Base-by-base conservation (phyloP, 192 early-diverging fungal genomes). In the Umbelopsis vinacea region DNA sequence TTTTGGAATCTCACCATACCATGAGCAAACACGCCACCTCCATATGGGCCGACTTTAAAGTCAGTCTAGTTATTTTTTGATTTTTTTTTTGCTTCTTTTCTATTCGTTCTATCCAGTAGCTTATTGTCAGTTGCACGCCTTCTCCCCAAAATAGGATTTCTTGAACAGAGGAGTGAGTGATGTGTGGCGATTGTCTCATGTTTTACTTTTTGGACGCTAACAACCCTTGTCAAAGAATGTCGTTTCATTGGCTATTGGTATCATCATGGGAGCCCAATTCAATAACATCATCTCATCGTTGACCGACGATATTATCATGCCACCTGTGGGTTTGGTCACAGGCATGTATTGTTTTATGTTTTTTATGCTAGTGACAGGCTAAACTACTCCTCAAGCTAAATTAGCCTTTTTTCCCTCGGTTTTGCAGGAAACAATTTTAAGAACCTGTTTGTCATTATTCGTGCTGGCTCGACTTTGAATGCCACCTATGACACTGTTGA, bases 201-300 rank as follows among this genome's bases (percentile, higher is more conserved):
- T 29, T 3, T 29, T 29, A 67, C 40, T 43, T 43, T 11, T 43
- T 43, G 40, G 8, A 12, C 6, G 40, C 40, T 43, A 43, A 43
- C 40, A 43, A 4, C 11, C 40, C 40, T 12, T 12, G 11, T 43
- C 11, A 26, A 85, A 87, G 35, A 91, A 89, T 54, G 87, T 90
- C 2, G 79, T 92, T 48, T 90, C 92, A 54, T 53, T 92, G 67
- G 88, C 88, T 67, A 80, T 90, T 22, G 90, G 89, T 71, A 78
- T 91, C 57, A 81, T 91, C 72, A 89, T 91, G 52, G 90, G 90
- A 70, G 79, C 70, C 45, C 79, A 80, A 15, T 89, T 84, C 79
- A 86, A 84, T 7, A 71, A 70, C 38, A 83, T 70, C 85, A 66
- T 15, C 66, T 71, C 14, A 40, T 81, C 33, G 75, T 75, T 52